Evolutionary conservation across 257 asterid genomes (phyloP).

Genomic region (Asclepias syriaca): DNA sequence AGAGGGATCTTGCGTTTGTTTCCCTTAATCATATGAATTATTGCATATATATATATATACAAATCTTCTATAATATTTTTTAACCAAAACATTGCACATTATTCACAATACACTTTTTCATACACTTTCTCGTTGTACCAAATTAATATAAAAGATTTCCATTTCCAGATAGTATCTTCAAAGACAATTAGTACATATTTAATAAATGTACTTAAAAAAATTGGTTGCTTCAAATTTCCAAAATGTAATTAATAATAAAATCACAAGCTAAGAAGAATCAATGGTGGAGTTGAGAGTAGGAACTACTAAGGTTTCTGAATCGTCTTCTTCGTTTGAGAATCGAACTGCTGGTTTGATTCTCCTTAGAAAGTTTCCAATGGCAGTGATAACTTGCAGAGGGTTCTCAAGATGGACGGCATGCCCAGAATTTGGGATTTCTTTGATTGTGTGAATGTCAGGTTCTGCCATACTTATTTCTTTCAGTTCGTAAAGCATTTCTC

Average conservation of each 20-base stretch:
- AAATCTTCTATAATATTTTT: too few relatives aligned
- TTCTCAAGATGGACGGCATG: constrained; percentile 96
- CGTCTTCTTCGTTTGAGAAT: constrained; percentile 2
- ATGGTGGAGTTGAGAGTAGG: not conserved
- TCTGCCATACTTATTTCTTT: constrained; percentile 15
- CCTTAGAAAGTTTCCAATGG: constrained; percentile 51
- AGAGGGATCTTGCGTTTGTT: too few relatives aligned
- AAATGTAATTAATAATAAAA: not conserved
- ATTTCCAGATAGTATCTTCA: too few relatives aligned
- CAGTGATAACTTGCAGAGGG: constrained; percentile 69
- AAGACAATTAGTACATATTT: too few relatives aligned
- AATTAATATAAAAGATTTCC: too few relatives aligned
- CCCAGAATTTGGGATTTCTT: constrained; percentile 66
- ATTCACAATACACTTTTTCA: too few relatives aligned
- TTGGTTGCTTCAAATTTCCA: not conserved
- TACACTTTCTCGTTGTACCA: too few relatives aligned
- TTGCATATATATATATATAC: too few relatives aligned
- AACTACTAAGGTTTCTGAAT: not conserved
- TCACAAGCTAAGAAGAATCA: not conserved
- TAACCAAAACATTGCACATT: too few relatives aligned
- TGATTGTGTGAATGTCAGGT: constrained; percentile 26
- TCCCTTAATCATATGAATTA: too few relatives aligned
- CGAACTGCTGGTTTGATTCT: constrained; percentile 10
- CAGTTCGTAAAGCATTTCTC: constrained; percentile 41
- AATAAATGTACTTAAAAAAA: too few relatives aligned